A percentile compares a stretch with the other conserved stretches of the same genome.
phyloP scores from a whole-genome alignment of 352 stramenopile species.

The Pythium pyrilobum region DNA sequence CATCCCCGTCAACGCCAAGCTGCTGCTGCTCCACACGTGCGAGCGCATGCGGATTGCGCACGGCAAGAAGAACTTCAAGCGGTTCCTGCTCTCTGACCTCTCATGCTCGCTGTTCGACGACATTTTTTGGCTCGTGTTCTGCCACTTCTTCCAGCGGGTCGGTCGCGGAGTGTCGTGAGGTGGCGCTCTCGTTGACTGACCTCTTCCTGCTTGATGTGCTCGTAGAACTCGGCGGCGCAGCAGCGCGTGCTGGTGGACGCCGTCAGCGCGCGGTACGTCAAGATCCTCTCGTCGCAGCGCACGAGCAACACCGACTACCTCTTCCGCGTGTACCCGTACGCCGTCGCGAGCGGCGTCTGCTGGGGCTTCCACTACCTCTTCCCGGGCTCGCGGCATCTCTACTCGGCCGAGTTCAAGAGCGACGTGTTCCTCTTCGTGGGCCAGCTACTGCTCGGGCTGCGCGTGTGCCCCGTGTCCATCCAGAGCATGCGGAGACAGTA shows the following conservation, averaged over 20 bases:
- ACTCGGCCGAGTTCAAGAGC: slow-evolving; percentile 78
- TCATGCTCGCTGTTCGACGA: slow-evolving; percentile 83
- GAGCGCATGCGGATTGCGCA: slow-evolving; percentile 73
- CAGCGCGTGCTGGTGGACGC: slow-evolving; percentile 63
- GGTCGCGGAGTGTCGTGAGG: not conserved
- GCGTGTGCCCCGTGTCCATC: slow-evolving; percentile 59
- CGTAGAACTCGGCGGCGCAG: slow-evolving; percentile 45
- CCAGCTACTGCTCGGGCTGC: slow-evolving; percentile 63
- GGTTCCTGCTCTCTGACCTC: slow-evolving; percentile 71
- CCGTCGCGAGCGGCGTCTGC: slow-evolving; percentile 68
- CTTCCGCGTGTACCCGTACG: slow-evolving; percentile 87
- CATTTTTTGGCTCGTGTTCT: slow-evolving; percentile 87
- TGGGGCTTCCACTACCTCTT: slow-evolving; percentile 88
- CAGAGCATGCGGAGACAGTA: slow-evolving; percentile 59
- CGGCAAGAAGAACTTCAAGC: slow-evolving; percentile 79
- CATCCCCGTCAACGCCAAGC: slow-evolving; percentile 66
- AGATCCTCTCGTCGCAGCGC: slow-evolving; percentile 66
- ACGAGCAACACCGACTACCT: slow-evolving; percentile 76
- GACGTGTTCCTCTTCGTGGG: slow-evolving; percentile 70
- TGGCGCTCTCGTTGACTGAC: not conserved
- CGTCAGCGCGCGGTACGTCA: slow-evolving; percentile 75
- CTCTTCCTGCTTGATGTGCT: not conserved
- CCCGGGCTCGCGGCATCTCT: slow-evolving; percentile 82
- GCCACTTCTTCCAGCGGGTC: slow-evolving; percentile 84
- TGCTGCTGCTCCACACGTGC: slow-evolving; percentile 81